Evolutionary conservation across 352 stramenopile genomes (phyloP).

Genomic region (Pythium sukuiense): DNA sequence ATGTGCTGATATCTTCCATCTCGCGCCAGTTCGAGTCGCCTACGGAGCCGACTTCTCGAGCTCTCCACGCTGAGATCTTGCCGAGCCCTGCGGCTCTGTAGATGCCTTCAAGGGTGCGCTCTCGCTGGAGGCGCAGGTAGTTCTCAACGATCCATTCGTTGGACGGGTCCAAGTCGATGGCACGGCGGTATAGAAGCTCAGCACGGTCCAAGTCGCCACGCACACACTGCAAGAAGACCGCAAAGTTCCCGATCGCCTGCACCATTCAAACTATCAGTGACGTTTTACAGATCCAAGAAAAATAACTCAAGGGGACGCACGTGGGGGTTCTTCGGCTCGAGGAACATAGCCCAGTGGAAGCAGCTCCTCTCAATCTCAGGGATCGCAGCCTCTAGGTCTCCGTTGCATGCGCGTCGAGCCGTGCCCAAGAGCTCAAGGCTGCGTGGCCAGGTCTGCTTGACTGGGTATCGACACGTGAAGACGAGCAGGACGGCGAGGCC

Average conservation of each 20-base stretch:
- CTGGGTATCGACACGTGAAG: conserved; percentile 61
- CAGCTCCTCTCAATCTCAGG: conserved; percentile 47
- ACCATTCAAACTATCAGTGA: background rate
- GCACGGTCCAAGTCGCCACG: conserved; percentile 62
- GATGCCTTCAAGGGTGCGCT: conserved; percentile 47
- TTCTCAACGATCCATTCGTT: conserved; percentile 62
- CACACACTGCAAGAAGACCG: conserved; percentile 59
- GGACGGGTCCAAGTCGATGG: conserved; percentile 47
- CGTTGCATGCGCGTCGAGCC: conserved; percentile 18
- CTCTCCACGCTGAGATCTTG: conserved; percentile 42
- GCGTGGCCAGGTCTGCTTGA: conserved; percentile 50
- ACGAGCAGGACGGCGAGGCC: conserved; percentile 54
- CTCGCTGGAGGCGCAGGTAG: conserved; percentile 53
- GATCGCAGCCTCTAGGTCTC: conserved; percentile 23
- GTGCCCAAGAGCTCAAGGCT: conserved; percentile 39
- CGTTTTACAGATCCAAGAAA: background rate
- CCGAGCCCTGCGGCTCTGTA: conserved; percentile 54
- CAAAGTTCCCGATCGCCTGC: conserved; percentile 64
- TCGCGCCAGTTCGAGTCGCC: conserved; percentile 35
- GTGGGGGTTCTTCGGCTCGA: conserved; percentile 48
- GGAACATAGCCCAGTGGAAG: conserved; percentile 67
- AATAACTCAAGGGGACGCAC: conserved; percentile 24
- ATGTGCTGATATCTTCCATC: conserved; percentile 41
- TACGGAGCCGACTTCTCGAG: conserved; percentile 31
- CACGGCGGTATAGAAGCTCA: conserved; percentile 63